Base-by-base conservation (phyloP, 257 asterid species). In the Solanum chaucha region DNA sequence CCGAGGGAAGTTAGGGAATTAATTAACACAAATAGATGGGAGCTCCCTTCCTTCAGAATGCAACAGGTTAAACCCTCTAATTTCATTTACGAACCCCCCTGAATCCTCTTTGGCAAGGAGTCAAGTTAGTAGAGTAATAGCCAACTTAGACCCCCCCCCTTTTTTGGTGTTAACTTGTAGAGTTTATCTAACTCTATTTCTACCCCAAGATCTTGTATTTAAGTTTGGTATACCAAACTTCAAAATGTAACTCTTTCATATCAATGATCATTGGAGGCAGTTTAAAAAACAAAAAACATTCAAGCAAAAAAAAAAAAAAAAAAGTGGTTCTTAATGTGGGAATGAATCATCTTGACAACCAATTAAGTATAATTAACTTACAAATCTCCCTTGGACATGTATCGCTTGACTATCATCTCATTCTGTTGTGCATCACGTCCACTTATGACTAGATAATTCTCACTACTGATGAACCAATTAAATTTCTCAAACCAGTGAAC, bases 401-500 rank as follows among this genome's bases (percentile, higher is more conserved):
- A 97, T 65, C 99, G 98, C 88, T 97, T 97, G 90, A 97, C 99
- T 89, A 97, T 97, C 98, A 97, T 92, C 94, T 97, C 99, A 92
- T 97, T 97, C 87, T 97, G 99, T 83, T 96, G 99, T 84, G 99
- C 99, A 92, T 97, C 99, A 80, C 98, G 94, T 59, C 99, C 99
- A 88, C 99, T 97, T 87, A 96, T 92, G 90, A 97, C 91, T 87
- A 97, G 92, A 93, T 97, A 97, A 92, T 97, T 97, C 93, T 97
- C 99, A 74, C 99, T 97, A 94, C 98, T 97, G 91, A 97, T 90
- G 92, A 97, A 97, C 99, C 99, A 97, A 89, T 95, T 96, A 92
- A 97, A 97, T 89, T 97, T 97, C 91, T 97, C 99, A 93, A 97
- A 97, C 99, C 99, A 97, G 90, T 96, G 99, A 90, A 96, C 98